These are phyloP conservation scores for Golubevia pallescens DNA, from an alignment of 1,284 basidiomycete genomes.

Conservation along the genomic window DNA sequence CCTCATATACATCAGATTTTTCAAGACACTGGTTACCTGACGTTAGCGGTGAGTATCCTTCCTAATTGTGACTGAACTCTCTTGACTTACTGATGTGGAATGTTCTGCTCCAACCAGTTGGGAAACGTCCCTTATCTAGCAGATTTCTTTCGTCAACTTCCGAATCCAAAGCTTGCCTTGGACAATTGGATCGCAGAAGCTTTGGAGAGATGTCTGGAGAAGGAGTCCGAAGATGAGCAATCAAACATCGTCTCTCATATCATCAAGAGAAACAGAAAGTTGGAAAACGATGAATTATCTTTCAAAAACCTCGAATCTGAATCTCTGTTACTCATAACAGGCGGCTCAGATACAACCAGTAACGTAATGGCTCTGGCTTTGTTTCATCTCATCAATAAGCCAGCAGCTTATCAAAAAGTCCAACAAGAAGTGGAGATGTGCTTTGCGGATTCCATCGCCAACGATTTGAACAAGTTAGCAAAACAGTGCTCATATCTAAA, in stretches of 20 bases:
- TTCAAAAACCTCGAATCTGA: slow-evolving; percentile 20
- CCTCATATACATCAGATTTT: too few species aligned
- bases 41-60: too few species aligned
- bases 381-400: slow-evolving; percentile 19
- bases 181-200: slow-evolving; percentile 19
- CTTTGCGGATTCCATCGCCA: slow-evolving; percentile 16
- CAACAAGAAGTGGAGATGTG: slow-evolving; percentile 17
- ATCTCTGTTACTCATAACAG: slow-evolving; percentile 24
- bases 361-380: slow-evolving; percentile 24
- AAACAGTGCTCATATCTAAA: slow-evolving; percentile 26
- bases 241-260: slow-evolving; percentile 24
- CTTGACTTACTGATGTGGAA: too few species aligned
- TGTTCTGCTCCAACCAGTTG: neutral
- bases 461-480: slow-evolving; percentile 12
- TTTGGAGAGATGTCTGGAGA: slow-evolving; percentile 8
- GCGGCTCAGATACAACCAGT: slow-evolving; percentile 26
- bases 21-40: too few species aligned
- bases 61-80: too few species aligned
- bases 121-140: slow-evolving; percentile 30
- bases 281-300: neutral
- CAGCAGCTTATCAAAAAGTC: slow-evolving; percentile 11
- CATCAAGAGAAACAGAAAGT: slow-evolving; percentile 8
- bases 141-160: slow-evolving; percentile 16
- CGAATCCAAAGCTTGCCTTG: slow-evolving; percentile 25
- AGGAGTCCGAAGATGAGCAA: slow-evolving; percentile 16